Conservation (phyloP, 805 yeast genomes). For the Cyberlindnera subsufficiens region DNA sequence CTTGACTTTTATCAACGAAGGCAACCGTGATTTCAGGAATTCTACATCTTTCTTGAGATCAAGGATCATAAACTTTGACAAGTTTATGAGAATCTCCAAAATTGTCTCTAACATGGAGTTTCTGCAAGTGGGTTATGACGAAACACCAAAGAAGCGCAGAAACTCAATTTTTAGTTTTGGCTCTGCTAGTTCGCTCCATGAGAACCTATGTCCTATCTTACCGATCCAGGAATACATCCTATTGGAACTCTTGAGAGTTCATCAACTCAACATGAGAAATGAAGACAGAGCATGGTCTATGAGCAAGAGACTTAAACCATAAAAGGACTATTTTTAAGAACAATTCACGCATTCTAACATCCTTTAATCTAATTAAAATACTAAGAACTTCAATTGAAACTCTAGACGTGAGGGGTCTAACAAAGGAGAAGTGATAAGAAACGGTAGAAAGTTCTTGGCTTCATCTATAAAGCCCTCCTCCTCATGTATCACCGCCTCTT, state of each 20-base stretch:
- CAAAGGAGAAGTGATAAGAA: too few relatives aligned
- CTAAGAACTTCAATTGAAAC: too few relatives aligned
- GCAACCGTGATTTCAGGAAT: constrained; percentile 64
- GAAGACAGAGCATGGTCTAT: constrained; percentile 70
- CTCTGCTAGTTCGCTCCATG: constrained; percentile 16
- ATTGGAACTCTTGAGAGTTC: constrained; percentile 65
- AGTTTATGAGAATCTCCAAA: constrained; percentile 60
- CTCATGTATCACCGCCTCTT: too few relatives aligned
- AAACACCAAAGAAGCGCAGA: constrained; percentile 18
- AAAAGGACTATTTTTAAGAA: background rate
- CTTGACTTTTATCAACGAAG: constrained; percentile 74
- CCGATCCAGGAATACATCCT: constrained; percentile 46
- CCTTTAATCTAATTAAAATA: background rate
- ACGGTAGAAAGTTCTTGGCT: too few relatives aligned
- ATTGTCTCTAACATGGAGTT: constrained; percentile 62
- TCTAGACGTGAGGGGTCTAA: too few relatives aligned
- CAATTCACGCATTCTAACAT: background rate
- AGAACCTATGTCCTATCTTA: constrained; percentile 28
- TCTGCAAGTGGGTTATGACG: constrained; percentile 55
- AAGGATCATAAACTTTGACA: constrained; percentile 63
- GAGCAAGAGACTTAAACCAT: constrained; percentile 37
- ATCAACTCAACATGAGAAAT: constrained; percentile 51
- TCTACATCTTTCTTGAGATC: constrained; percentile 44
- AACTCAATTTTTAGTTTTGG: constrained; percentile 21
- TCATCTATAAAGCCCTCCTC: too few relatives aligned